Percentiles rank a stretch among this genome's conserved stretches.
phyloP scores from a whole-genome alignment of 768 basidiomycete species.

The Russula sp. region DNA sequence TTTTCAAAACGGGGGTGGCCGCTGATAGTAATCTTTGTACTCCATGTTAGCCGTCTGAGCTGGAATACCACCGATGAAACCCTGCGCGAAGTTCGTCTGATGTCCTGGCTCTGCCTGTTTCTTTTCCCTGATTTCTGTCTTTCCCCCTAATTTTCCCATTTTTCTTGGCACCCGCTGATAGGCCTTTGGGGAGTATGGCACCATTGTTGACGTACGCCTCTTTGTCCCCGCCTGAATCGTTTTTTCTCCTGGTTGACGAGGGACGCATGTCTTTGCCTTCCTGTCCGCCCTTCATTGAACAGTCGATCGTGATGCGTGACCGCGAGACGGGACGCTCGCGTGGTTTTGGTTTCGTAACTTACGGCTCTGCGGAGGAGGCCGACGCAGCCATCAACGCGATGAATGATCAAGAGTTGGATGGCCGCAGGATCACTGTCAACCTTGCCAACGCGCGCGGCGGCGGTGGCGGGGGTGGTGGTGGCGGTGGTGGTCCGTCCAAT shows the following conservation, averaged over 20 bases:
- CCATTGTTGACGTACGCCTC: constrained; percentile 86
- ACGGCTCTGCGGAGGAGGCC: constrained; percentile 55
- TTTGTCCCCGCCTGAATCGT: constrained; percentile 26
- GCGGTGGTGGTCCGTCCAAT: constrained; percentile 37
- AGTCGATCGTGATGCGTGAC: constrained; percentile 98
- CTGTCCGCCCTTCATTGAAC: constrained; percentile 9
- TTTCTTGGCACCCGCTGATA: constrained; percentile 32
- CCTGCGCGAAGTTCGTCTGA: constrained; percentile 78
- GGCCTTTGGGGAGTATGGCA: constrained; percentile 81
- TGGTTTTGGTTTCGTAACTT: constrained; percentile 96
- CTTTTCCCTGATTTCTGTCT: constrained; percentile 19
- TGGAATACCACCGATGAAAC: constrained; percentile 95
- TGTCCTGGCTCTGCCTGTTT: constrained; percentile 32
- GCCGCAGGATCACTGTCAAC: constrained; percentile 85
- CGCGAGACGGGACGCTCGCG: constrained; percentile 95
- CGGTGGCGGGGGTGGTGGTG: constrained; percentile 27
- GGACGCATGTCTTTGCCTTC: background rate
- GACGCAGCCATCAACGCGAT: constrained; percentile 65
- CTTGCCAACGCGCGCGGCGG: constrained; percentile 62
- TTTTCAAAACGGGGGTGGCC: constrained; percentile 23
- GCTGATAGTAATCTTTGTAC: constrained; percentile 51
- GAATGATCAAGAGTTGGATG: constrained; percentile 92
- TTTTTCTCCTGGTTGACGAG: background rate
- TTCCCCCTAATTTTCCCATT: background rate
- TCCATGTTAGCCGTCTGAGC: constrained; percentile 74